phyloP scores from a whole-genome alignment of 2,329 filamentous ascomycete species.

The Cytospora leucostoma region DNA sequence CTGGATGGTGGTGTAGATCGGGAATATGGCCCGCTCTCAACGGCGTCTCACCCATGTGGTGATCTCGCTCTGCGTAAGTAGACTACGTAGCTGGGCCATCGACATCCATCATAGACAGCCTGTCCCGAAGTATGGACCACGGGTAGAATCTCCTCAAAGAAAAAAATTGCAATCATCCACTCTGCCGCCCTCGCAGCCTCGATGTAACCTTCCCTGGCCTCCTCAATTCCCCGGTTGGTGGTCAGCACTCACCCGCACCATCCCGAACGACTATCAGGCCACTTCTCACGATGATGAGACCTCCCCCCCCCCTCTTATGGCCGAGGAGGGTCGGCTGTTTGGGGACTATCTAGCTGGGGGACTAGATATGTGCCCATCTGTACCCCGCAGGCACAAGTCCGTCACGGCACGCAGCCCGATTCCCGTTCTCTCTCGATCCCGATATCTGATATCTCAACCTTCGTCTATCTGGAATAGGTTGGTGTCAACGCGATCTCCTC shows the following conservation, averaged over 20 bases:
- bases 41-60: conserved; percentile 4
- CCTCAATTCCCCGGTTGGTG: neutral
- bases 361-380: neutral
- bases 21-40: conserved; percentile 6
- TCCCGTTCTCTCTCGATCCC: conserved; percentile 2
- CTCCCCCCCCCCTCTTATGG: neutral
- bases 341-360: neutral
- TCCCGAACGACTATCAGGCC: conserved; percentile 5
- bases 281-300: neutral
- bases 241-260: conserved; percentile 1
- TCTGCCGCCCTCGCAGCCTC: conserved; percentile 17
- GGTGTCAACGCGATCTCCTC: neutral
- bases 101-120: neutral
- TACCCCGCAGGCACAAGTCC: conserved; percentile 5
- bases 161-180: neutral
- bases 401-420: neutral
- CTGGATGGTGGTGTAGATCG: conserved; percentile 2
- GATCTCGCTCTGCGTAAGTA: conserved; percentile 10
- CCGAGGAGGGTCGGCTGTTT: conserved; percentile 11
- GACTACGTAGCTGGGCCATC: conserved; percentile 10
- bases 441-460: conserved; percentile 6
- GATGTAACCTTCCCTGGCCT: conserved; percentile 15
- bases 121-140: neutral
- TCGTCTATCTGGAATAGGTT: neutral
- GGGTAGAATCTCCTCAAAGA: neutral